phyloP scores from a whole-genome alignment of 768 basidiomycete species.

The Hemileccinum impolitum region DNA sequence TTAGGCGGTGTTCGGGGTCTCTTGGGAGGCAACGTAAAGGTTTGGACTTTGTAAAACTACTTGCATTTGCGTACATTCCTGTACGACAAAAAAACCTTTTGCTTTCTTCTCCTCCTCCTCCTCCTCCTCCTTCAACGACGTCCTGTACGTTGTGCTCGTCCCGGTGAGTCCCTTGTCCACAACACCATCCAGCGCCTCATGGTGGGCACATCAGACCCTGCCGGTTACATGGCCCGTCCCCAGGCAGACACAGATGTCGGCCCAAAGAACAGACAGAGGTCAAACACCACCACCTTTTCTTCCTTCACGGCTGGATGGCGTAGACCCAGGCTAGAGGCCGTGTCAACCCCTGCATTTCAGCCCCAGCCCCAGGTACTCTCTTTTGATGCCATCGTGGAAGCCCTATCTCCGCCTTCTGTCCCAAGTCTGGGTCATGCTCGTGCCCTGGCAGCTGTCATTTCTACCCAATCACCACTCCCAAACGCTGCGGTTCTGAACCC shows the following conservation, averaged over 20 bases:
- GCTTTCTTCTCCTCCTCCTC: too few relatives aligned
- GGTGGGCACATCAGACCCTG: slow-evolving; percentile 7
- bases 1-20: slow-evolving; percentile 24
- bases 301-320: slow-evolving; percentile 39
- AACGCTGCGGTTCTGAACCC: slow-evolving; percentile 51
- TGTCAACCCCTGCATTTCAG: slow-evolving; percentile 24
- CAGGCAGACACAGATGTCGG: slow-evolving; percentile 31
- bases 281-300: slow-evolving; percentile 42
- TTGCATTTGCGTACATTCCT: background rate
- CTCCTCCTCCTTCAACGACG: slow-evolving; percentile 8
- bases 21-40: slow-evolving; percentile 14
- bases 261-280: slow-evolving; percentile 35
- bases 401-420: slow-evolving; percentile 50
- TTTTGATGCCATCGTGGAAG: slow-evolving; percentile 47
- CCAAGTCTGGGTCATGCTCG: slow-evolving; percentile 67
- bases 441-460: slow-evolving; percentile 48
- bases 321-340: slow-evolving; percentile 30
- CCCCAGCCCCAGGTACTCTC: slow-evolving; percentile 26
- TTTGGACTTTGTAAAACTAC: slow-evolving; percentile 6
- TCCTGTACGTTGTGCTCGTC: slow-evolving; percentile 4
- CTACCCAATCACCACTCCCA: slow-evolving; percentile 54
- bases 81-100: too few relatives aligned
- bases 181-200: slow-evolving; percentile 2
- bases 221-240: slow-evolving; percentile 28
- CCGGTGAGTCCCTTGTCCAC: slow-evolving; percentile 13